A percentile compares a stretch with the other conserved stretches of the same genome.
Conservation (phyloP, 768 basidiomycete species). For the Termitomyces eurrhizus region DNA sequence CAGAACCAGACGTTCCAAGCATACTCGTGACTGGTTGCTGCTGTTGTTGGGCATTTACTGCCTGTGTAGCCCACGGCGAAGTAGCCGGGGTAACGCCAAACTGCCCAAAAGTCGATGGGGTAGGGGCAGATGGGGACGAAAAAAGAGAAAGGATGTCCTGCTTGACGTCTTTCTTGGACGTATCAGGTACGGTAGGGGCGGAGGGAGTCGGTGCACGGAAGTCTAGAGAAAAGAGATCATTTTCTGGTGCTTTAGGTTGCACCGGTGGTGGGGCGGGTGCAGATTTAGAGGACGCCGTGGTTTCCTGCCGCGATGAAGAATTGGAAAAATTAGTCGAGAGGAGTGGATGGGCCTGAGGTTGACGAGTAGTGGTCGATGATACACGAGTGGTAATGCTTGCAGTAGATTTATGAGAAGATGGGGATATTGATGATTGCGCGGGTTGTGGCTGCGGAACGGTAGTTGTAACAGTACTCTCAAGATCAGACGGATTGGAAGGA, state of each 20-base stretch:
- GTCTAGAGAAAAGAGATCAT: slow-evolving; percentile 83
- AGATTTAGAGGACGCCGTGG: slow-evolving; percentile 18
- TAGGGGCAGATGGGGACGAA: slow-evolving; percentile 38
- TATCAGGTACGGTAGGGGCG: slow-evolving; percentile 24
- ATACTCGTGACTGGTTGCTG: slow-evolving; percentile 39
- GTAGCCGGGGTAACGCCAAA: slow-evolving; percentile 25
- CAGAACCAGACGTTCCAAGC: slow-evolving; percentile 50
- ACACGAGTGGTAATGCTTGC: slow-evolving; percentile 19
- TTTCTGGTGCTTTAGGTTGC: slow-evolving; percentile 33
- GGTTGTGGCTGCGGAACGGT: slow-evolving; percentile 21
- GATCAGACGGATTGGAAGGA: slow-evolving; percentile 74
- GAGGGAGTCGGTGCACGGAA: slow-evolving; percentile 59
- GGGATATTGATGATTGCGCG: slow-evolving; percentile 20
- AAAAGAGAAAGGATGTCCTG: slow-evolving; percentile 86
- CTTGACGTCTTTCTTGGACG: slow-evolving; percentile 68
- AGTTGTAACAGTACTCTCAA: slow-evolving; percentile 45
- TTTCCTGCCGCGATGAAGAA: slow-evolving; percentile 10
- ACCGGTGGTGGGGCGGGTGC: slow-evolving; percentile 26
- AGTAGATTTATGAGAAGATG: slow-evolving; percentile 23
- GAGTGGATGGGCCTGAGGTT: slow-evolving; percentile 53
- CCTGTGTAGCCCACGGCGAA: slow-evolving; percentile 27
- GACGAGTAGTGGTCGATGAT: slow-evolving; percentile 31
- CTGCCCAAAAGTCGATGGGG: slow-evolving; percentile 30
- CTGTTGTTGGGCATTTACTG: slow-evolving; percentile 14
- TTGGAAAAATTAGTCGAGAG: slow-evolving; percentile 39